A percentile compares a stretch with the other conserved stretches of the same genome.
Evolutionary conservation across 2,329 filamentous ascomycete species (phyloP).

Genomic region (Colletotrichum sp.): DNA sequence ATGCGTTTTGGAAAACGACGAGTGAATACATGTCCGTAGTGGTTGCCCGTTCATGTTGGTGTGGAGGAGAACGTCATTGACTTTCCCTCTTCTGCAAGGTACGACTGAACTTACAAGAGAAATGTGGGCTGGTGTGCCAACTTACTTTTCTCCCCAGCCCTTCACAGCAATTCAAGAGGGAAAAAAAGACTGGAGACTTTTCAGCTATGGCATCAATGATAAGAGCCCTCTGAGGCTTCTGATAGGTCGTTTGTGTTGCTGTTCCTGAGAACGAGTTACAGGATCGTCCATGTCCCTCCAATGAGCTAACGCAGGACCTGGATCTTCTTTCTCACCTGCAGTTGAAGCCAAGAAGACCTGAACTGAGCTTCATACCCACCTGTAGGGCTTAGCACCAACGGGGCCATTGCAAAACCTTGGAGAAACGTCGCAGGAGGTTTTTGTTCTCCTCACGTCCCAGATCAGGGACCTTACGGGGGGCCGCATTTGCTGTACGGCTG

Average conservation of each 20-base stretch:
- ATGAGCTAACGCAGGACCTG: not conserved
- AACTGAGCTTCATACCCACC: not conserved
- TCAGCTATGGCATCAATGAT: not conserved
- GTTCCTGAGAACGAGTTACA: not conserved
- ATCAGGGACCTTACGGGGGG: not conserved
- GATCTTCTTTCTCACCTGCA: not conserved
- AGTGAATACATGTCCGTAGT: not conserved
- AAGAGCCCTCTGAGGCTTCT: not conserved
- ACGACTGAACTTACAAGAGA: not conserved
- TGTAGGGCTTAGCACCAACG: not conserved
- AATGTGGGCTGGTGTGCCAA: not conserved
- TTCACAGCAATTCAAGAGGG: not conserved
- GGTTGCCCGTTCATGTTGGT: not conserved
- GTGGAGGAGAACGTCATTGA: not conserved
- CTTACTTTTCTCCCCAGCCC: not conserved
- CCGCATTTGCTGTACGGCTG: not conserved
- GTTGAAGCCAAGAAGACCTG: not conserved
- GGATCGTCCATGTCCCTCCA: not conserved
- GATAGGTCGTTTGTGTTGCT: not conserved
- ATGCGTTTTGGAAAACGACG: not conserved
- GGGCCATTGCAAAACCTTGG: not conserved
- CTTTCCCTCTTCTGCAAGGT: not conserved
- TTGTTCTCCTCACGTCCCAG: not conserved
- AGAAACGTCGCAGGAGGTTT: not conserved
- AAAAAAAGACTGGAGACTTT: not conserved